Conservation (phyloP, 2,329 filamentous ascomycete species). For the Sphaerulina vaccinii region DNA sequence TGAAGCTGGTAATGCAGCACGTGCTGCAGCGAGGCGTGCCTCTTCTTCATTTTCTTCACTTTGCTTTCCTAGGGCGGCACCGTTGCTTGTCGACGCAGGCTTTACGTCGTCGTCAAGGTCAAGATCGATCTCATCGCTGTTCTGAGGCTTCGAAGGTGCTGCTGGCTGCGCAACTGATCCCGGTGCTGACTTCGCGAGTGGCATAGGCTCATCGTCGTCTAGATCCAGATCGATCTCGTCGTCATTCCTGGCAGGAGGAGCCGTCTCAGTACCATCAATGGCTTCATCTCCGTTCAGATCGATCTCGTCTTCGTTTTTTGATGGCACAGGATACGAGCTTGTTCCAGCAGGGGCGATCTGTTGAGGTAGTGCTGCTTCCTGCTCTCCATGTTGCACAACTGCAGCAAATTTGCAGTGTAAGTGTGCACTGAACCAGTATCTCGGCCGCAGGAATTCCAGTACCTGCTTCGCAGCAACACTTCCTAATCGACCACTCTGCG, state of each 20-base stretch:
- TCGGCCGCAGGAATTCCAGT: conserved; percentile 76
- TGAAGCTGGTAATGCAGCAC: conserved; percentile 72
- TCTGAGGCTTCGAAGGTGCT: conserved; percentile 22
- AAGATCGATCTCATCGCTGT: conserved; percentile 46
- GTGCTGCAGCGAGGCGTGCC: conserved; percentile 34
- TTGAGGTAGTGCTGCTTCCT: not conserved
- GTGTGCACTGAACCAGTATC: conserved; percentile 88
- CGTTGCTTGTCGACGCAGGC: conserved; percentile 9
- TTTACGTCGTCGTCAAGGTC: conserved; percentile 35
- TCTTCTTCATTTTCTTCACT: conserved; percentile 6
- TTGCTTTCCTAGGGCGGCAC: conserved; percentile 1
- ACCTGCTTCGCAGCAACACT: conserved; percentile 77
- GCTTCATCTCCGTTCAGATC: conserved; percentile 45
- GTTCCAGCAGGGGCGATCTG: not conserved
- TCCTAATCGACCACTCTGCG: conserved; percentile 70
- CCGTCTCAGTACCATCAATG: not conserved
- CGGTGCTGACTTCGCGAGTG: too few relatives aligned
- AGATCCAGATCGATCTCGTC: conserved; percentile 64
- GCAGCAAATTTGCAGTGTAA: conserved; percentile 86
- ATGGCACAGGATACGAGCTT: conserved; percentile 4
- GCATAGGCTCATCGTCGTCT: conserved; percentile 34
- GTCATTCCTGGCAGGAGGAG: conserved; percentile 47
- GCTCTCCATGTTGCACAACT: conserved; percentile 47
- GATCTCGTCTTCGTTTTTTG: conserved; percentile 32
- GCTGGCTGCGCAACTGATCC: conserved; percentile 8